Evolutionary conservation across 768 basidiomycete genomes (phyloP), one percentile per base, ranked within the genome.

Genomic region (Galerina sulciceps): DNA sequence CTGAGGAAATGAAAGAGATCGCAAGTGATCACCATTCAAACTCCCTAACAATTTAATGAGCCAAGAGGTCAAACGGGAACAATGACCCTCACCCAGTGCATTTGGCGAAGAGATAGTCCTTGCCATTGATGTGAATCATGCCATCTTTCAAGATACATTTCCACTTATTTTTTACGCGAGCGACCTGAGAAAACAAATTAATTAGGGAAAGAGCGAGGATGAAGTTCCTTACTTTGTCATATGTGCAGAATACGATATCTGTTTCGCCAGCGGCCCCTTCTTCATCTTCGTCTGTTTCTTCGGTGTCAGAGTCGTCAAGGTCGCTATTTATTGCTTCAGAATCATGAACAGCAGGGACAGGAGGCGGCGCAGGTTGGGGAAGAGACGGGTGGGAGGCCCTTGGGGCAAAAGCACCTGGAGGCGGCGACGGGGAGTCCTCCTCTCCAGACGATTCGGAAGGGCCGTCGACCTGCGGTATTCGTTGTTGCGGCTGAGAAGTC

Each of bases 131-230:
- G 65, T 94, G 93, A 62, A 98, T 92, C 89, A 99, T 94, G 3
- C 97, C 97, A 64, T 99, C 97, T 75, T 97, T 97, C 51, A 99
- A 82, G 20, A 93, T 88, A 59, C 95, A 96, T 80, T 99, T 99
- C 97, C 97, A 99, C 79, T 99, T 99, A 79, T 97, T 99, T 78
- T 99, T 99, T 22, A 99, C 96, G n/a, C 97, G 85, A 43, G 96
- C 94, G 36, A 99, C 96, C 96, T 99, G 64, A 31, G 34, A 42
- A 15, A 38, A 49, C 58, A 14, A 18, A 62, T 61, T 53, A 56
- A 56, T 5, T 6, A 14, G 34, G 41, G 43, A 61, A n/a, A 55
- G 26, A 10, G 51, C 22, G 50, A 35, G 37, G 26, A 45, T 5
- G 22, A 55, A 42, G 34, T 18, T 17, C 10, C 80, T 40, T 55